Conservation (phyloP, 208 protist species). For the Acanthamoeba castellanii region DNA sequence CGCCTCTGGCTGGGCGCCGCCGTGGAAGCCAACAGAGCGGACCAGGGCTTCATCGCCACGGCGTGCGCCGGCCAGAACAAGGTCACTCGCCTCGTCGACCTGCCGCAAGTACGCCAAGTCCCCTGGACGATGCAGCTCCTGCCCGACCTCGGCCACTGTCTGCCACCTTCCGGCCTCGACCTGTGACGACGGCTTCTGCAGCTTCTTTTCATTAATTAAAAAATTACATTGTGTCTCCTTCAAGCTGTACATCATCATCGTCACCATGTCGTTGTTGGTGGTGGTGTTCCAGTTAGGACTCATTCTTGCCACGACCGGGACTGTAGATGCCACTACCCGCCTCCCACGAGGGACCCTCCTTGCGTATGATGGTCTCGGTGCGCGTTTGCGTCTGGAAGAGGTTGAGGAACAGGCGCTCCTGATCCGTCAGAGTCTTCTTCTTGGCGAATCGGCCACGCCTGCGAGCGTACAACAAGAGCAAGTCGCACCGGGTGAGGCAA, state of each 20-base stretch:
- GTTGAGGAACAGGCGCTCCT: constrained; percentile 50
- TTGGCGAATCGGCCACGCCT: constrained; percentile 32
- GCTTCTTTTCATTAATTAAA: no score
- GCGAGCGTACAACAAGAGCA: background rate
- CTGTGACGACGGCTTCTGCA: no score
- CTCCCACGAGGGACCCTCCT: background rate
- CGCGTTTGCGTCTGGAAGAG: constrained; percentile 45
- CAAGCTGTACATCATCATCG: no score
- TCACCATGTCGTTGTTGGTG: no score
- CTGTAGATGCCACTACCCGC: background rate
- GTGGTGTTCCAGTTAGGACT: no score
- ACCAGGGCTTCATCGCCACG: background rate
- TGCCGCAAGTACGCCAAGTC: background rate
- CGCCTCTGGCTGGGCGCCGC: background rate
- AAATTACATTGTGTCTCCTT: no score
- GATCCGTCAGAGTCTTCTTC: constrained; percentile 33
- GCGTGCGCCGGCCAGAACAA: background rate
- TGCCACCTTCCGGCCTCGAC: background rate
- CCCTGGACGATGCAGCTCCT: background rate
- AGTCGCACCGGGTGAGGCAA: background rate
- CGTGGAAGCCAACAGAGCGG: background rate
- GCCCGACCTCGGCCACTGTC: constrained; percentile 1
- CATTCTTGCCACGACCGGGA: constrained; percentile 3
- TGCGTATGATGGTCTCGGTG: constrained; percentile 40
- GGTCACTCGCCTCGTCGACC: background rate